Conservation (phyloP, 1,284 basidiomycete species). For the Ustilago hordei region DNA sequence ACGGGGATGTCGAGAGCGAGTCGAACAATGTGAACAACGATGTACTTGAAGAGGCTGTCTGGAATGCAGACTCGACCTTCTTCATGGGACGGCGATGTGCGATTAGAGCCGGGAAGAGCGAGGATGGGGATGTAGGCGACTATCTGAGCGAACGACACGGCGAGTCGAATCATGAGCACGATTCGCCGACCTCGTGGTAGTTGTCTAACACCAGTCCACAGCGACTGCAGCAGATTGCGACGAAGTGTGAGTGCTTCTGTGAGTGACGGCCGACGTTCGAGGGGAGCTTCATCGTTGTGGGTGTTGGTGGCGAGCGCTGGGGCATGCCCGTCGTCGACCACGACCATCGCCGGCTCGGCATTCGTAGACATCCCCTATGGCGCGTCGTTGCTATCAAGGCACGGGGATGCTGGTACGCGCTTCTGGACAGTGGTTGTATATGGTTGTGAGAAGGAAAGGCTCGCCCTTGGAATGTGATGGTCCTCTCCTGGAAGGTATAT, state of each 20-base stretch:
- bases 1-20: constrained; percentile 49
- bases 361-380: constrained; percentile 31
- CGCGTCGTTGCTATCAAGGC: neutral
- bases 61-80: constrained; percentile 42
- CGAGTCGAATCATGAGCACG: constrained; percentile 37
- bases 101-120: constrained; percentile 30
- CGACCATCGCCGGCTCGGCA: constrained; percentile 7
- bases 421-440: no score
- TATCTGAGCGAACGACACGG: constrained; percentile 43
- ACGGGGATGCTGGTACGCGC: no score
- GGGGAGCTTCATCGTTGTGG: neutral
- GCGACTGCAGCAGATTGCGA: constrained; percentile 42
- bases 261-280: constrained; percentile 11
- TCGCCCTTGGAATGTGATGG: neutral
- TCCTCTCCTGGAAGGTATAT: neutral
- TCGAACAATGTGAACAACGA: constrained; percentile 54
- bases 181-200: constrained; percentile 42
- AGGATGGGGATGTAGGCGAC: constrained; percentile 42
- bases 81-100: constrained; percentile 26
- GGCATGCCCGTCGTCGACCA: neutral
- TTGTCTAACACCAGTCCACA: constrained; percentile 39
- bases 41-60: constrained; percentile 57
- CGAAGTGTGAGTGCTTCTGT: constrained; percentile 50
- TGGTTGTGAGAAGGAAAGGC: no score
- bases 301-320: neutral